Evolutionary conservation across 345 rosid species (phyloP).

Genomic region (Citrus cavaleriei): DNA sequence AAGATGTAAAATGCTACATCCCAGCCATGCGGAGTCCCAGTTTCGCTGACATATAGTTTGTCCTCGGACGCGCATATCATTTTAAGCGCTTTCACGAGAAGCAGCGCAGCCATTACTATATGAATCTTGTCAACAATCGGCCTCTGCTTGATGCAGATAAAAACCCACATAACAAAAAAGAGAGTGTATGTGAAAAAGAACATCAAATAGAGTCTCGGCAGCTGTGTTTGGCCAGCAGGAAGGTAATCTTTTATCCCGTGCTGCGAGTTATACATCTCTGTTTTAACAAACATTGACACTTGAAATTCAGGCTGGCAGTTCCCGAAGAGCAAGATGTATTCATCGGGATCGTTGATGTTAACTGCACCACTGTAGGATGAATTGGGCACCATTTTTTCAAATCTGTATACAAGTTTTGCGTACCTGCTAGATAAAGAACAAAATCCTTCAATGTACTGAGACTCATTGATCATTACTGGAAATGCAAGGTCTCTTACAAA

Average conservation of each 20-base stretch:
- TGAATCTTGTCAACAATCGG: slow-evolving; percentile 41
- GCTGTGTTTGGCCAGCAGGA: slow-evolving; percentile 38
- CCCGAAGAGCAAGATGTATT: slow-evolving; percentile 38
- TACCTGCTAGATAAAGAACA: slow-evolving; percentile 39
- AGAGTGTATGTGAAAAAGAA: slow-evolving; percentile 28
- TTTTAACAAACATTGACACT: slow-evolving; percentile 47
- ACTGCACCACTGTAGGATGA: slow-evolving; percentile 25
- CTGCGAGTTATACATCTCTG: slow-evolving; percentile 44
- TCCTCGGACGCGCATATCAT: slow-evolving; percentile 51
- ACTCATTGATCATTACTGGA: slow-evolving; percentile 25
- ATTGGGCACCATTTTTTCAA: slow-evolving; percentile 21
- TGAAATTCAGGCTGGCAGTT: slow-evolving; percentile 45
- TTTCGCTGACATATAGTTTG: slow-evolving; percentile 27
- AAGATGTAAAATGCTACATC: slow-evolving; percentile 53
- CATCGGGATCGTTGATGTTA: slow-evolving; percentile 24
- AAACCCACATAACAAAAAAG: slow-evolving; percentile 27
- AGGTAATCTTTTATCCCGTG: slow-evolving; percentile 40
- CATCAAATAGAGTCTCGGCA: slow-evolving; percentile 35
- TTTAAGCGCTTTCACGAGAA: slow-evolving; percentile 43
- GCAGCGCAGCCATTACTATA: slow-evolving; percentile 41
- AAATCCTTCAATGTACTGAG: not conserved
- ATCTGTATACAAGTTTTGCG: slow-evolving; percentile 25
- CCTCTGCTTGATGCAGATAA: slow-evolving; percentile 30
- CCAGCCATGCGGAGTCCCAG: slow-evolving; percentile 65
- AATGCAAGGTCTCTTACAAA: slow-evolving; percentile 24